Evolutionary conservation across 352 stramenopile genomes (phyloP).

Genomic region (Phytophthora cactorum): DNA sequence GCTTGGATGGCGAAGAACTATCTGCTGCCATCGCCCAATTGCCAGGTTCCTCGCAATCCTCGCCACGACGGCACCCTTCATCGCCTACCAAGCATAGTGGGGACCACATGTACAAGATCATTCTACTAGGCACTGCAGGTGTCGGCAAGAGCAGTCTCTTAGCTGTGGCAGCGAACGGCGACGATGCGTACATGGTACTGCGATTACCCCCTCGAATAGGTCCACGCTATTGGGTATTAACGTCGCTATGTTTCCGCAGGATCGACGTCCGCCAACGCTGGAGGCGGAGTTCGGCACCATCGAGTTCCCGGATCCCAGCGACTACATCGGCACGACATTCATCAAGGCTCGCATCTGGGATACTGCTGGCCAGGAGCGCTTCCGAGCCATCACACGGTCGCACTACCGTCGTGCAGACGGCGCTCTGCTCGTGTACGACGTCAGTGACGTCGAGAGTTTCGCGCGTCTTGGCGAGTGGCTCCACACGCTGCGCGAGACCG

Average conservation of each 20-base stretch:
- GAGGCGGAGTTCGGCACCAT: constrained; percentile 82
- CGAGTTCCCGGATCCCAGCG: constrained; percentile 63
- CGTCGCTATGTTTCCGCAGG: constrained; percentile 28
- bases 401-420: constrained; percentile 88
- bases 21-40: constrained; percentile 28
- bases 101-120: constrained; percentile 73
- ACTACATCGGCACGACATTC: constrained; percentile 44
- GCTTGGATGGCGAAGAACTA: constrained; percentile 45
- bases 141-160: constrained; percentile 85
- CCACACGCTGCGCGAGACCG: constrained; percentile 84
- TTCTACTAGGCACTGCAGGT: constrained; percentile 75
- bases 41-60: constrained; percentile 15
- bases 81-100: constrained; percentile 10
- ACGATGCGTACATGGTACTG: constrained; percentile 54
- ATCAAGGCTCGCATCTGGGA: constrained; percentile 91
- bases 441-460: constrained; percentile 88
- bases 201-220: background rate
- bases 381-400: constrained; percentile 89
- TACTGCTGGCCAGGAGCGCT: constrained; percentile 89
- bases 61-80: constrained; percentile 23
- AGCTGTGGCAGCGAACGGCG: constrained; percentile 64
- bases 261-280: constrained; percentile 64
- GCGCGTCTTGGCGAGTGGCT: constrained; percentile 90
- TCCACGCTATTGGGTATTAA: background rate
- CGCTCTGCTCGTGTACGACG: constrained; percentile 92